Percentiles rank a stretch among this genome's conserved stretches.
Evolutionary conservation across 352 stramenopile species (phyloP).

Genomic region (Globisporangium canariense): DNA sequence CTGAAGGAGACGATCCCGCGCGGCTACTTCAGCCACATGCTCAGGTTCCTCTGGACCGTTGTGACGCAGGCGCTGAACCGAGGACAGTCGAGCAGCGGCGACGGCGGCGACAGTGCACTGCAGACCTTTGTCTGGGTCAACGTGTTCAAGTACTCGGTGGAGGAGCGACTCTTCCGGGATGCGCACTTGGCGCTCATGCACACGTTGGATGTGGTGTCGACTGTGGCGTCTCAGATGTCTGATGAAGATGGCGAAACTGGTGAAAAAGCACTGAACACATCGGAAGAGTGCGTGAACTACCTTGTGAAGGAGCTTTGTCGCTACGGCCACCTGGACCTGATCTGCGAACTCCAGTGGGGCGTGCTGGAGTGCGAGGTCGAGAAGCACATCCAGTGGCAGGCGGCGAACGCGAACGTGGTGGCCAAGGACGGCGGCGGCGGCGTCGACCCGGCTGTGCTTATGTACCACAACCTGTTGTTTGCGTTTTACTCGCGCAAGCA

Average conservation of each 20-base stretch:
- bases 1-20: conserved; percentile 68
- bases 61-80: conserved; percentile 49
- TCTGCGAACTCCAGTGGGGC: conserved; percentile 75
- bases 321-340: conserved; percentile 59
- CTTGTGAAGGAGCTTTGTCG: conserved; percentile 72
- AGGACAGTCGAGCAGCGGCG: conserved; percentile 16
- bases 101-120: conserved; percentile 33
- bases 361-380: conserved; percentile 57
- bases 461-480: conserved; percentile 70
- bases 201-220: conserved; percentile 39
- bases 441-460: conserved; percentile 42
- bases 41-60: conserved; percentile 66
- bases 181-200: conserved; percentile 76
- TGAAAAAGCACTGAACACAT: conserved; percentile 29
- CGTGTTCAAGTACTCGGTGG: conserved; percentile 78
- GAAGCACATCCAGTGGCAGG: conserved; percentile 70
- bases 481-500: conserved; percentile 64
- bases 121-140: conserved; percentile 83
- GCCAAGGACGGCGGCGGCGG: conserved; percentile 21
- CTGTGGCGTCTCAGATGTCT: conserved; percentile 9
- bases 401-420: conserved; percentile 57
- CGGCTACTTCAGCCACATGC: conserved; percentile 49
- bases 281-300: conserved; percentile 65
- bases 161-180: conserved; percentile 56
- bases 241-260: conserved; percentile 12